These are phyloP conservation scores for Colletotrichum sp. DNA, from an alignment of 2,329 filamentous ascomycete species.

Conservation along the genomic window DNA sequence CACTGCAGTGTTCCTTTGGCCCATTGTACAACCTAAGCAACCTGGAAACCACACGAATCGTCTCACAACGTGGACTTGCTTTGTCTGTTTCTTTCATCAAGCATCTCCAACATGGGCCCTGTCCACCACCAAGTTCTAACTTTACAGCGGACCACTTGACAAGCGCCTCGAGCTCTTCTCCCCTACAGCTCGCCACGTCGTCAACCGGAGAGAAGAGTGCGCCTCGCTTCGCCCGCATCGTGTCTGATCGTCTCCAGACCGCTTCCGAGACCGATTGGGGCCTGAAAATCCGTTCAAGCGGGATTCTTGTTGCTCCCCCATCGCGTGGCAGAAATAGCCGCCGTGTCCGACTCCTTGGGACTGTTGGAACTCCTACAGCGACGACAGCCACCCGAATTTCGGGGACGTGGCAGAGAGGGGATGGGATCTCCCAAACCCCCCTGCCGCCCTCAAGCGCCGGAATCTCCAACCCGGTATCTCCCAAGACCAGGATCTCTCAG, in stretches of 20 bases:
- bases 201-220: background rate
- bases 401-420: background rate
- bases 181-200: background rate
- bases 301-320: background rate
- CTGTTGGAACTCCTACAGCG: background rate
- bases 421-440: background rate
- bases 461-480: background rate
- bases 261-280: background rate
- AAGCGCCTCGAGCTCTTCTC: background rate
- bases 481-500: background rate
- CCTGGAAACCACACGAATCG: background rate
- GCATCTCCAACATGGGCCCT: background rate
- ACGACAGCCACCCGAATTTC: background rate
- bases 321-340: background rate
- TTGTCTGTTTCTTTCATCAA: background rate
- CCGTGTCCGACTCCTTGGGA: background rate
- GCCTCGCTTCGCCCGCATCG: constrained; percentile 8
- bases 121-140: background rate
- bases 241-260: background rate
- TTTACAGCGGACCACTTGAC: background rate
- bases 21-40: background rate
- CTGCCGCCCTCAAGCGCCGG: background rate
- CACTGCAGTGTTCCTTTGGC: background rate
- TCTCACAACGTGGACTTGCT: background rate
- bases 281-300: background rate